These are phyloP conservation scores for Phytophthora pisi DNA, from an alignment of 352 stramenopile species.

Conservation along the genomic window DNA sequence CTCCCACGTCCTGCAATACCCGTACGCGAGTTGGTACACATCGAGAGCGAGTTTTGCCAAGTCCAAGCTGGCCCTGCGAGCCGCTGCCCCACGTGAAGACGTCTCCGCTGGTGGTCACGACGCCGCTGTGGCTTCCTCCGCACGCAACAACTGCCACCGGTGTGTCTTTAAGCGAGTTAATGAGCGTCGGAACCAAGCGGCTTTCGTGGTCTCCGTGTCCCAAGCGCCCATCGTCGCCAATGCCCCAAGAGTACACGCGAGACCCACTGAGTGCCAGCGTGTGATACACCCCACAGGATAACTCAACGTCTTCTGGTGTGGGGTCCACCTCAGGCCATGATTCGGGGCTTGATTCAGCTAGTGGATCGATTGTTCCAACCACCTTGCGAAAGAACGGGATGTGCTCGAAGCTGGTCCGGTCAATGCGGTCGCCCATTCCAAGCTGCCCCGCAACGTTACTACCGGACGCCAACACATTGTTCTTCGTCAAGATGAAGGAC, in stretches of 20 bases:
- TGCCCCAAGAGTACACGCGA: slow-evolving; percentile 65
- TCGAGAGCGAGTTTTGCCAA: slow-evolving; percentile 45
- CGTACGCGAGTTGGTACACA: slow-evolving; percentile 50
- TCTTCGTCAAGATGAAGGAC: slow-evolving; percentile 63
- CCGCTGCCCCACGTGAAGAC: slow-evolving; percentile 69
- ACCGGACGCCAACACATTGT: slow-evolving; percentile 58
- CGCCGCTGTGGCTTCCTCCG: slow-evolving; percentile 65
- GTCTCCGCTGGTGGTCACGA: slow-evolving; percentile 44
- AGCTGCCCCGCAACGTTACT: slow-evolving; percentile 76
- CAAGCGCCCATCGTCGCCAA: slow-evolving; percentile 69
- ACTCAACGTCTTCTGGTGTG: slow-evolving; percentile 39
- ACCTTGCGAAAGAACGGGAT: slow-evolving; percentile 59
- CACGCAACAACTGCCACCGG: slow-evolving; percentile 50
- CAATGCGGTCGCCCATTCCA: slow-evolving; percentile 52
- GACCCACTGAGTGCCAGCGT: slow-evolving; percentile 50
- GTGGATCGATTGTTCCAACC: neutral
- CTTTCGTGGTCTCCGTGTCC: slow-evolving; percentile 57
- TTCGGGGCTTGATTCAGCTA: neutral
- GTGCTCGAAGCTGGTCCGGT: slow-evolving; percentile 53
- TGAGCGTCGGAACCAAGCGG: slow-evolving; percentile 39
- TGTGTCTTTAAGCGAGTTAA: slow-evolving; percentile 43
- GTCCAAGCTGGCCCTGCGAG: slow-evolving; percentile 61
- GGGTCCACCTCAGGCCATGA: slow-evolving; percentile 14
- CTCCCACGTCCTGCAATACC: slow-evolving; percentile 46
- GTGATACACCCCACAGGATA: slow-evolving; percentile 66